A percentile compares a stretch with the other conserved stretches of the same genome.
Evolutionary conservation across 2,329 filamentous ascomycete species (phyloP).

Genomic region (Aspergillus niger): DNA sequence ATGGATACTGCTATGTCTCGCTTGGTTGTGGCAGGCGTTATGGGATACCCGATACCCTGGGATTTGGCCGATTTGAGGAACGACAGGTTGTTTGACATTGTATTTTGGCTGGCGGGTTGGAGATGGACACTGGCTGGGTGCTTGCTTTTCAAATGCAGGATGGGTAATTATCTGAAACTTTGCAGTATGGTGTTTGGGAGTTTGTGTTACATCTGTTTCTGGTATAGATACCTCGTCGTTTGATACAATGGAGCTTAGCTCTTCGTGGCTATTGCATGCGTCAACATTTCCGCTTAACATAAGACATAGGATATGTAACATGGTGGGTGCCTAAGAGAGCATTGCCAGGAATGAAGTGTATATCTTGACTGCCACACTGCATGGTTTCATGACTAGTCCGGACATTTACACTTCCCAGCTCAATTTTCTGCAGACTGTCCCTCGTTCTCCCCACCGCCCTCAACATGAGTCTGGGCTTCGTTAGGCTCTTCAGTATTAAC

Average conservation of each 20-base stretch:
- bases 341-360: not conserved
- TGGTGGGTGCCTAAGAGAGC: not conserved
- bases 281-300: no score
- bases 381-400: not conserved
- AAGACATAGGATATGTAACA: not conserved
- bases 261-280: not conserved
- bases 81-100: not conserved
- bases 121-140: not conserved
- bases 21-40: slow-evolving; percentile 1
- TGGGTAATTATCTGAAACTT: not conserved
- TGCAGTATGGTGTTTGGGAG: not conserved
- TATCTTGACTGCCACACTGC: no score
- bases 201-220: not conserved
- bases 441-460: not conserved
- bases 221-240: not conserved
- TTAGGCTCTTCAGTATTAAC: not conserved
- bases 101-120: not conserved
- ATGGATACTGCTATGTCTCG: not conserved
- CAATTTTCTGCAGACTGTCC: not conserved
- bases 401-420: not conserved
- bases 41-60: slow-evolving; percentile 10
- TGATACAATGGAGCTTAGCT: not conserved
- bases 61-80: not conserved
- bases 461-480: not conserved
- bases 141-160: not conserved